Evolutionary conservation across 257 asterid genomes (phyloP), one percentile per base, ranked within the genome.

Genomic region (Datura wrightii): DNA sequence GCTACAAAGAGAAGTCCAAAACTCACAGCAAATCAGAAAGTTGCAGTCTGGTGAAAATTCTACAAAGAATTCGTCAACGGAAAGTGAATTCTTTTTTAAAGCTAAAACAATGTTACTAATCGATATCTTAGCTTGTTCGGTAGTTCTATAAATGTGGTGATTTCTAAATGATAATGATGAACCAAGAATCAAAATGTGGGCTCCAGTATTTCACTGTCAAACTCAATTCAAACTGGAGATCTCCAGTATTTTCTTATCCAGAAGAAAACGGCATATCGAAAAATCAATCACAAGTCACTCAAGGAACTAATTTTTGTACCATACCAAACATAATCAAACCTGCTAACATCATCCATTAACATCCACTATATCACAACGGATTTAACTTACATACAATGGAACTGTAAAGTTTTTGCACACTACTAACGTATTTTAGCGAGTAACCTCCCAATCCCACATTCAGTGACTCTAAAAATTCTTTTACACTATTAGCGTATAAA

Each of bases 1-100:
- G 98, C 98, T 93, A 88, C 89, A 88, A 60, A 39, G 6, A 83
- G 62, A 82, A 79, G 56, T 78, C 69, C 3, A 48, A 60, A 74
- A 53, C 79, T 14, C 66, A 82, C 8, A 79, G 42, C 46, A 74
- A 39, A 74, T 60, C 52, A 34, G 46, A 19, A 58, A 44, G 37
- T 62, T 60, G 41, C 79, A 71, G 11, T 69, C 79, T 39, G 41
- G 34, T 42, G 4, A 70, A 41, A n/a, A 69, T 13, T 36, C 4
- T 39, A 69, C 34, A 0, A 11, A 2, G 5, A 54, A 74, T 5
- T 42, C 42, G 18, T 70, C 5, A 2, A 70, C 53, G 54, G 37
- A 8, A 70, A 41, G 13, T 4, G 54, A 59, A 59, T n/a, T n/a
- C 8, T 16, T 10, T 8, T 10, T 16, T 41, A 71, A 18, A 5